Evolutionary conservation across 2,329 filamentous ascomycete species (phyloP).

Genomic region (Clonostachys rhizophaga): DNA sequence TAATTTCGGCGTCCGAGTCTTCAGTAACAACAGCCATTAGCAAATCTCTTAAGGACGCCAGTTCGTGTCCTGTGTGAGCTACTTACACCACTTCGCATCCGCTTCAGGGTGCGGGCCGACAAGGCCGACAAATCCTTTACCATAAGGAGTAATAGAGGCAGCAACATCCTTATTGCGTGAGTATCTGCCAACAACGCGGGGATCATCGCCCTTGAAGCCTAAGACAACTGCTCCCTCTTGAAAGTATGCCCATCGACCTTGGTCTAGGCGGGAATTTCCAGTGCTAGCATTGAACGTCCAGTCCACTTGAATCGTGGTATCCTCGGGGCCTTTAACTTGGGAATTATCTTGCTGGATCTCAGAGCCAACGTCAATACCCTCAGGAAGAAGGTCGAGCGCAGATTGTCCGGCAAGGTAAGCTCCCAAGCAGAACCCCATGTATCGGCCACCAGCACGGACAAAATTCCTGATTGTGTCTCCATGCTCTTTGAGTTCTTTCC

Average conservation of each 20-base stretch:
- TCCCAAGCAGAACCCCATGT: conserved; percentile 17
- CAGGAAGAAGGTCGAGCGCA: conserved; percentile 10
- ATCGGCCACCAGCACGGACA: conserved; percentile 11
- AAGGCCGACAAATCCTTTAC: conserved; percentile 13
- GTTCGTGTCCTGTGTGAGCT: not conserved
- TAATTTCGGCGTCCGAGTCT: conserved; percentile 1
- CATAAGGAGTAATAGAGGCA: conserved; percentile 11
- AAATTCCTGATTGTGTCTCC: conserved; percentile 7
- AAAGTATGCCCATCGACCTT: conserved; percentile 13
- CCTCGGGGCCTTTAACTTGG: conserved; percentile 8
- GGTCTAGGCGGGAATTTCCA: conserved; percentile 4
- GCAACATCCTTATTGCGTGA: conserved; percentile 12
- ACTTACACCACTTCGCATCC: conserved; percentile 13
- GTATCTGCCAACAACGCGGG: conserved; percentile 9
- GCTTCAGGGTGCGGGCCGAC: conserved; percentile 15
- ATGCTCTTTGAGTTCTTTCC: conserved; percentile 5
- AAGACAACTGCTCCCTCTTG: conserved; percentile 14
- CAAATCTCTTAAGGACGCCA: not conserved
- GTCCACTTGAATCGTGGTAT: conserved; percentile 13
- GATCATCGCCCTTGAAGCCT: conserved; percentile 4
- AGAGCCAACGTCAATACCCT: conserved; percentile 1
- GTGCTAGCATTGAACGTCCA: conserved; percentile 8
- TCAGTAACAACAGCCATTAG: not conserved
- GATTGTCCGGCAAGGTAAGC: conserved; percentile 13
- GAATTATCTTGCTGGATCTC: conserved; percentile 6